phyloP scores from a whole-genome alignment of 805 yeast species.

The Komagataella mondaviorum region DNA sequence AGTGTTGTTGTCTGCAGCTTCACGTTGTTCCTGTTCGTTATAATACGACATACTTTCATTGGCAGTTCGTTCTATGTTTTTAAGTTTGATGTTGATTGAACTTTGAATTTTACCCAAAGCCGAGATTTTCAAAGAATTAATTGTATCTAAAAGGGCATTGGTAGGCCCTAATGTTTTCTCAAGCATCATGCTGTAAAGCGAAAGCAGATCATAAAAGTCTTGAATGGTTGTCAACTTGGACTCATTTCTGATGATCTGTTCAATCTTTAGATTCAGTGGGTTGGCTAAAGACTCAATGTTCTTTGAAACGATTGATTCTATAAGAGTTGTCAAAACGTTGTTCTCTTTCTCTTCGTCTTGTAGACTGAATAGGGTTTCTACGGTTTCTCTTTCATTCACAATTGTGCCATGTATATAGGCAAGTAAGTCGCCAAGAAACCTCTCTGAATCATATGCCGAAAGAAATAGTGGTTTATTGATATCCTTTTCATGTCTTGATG shows the following conservation, averaged over 20 bases:
- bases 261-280: slow-evolving; percentile 52
- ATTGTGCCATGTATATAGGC: slow-evolving; percentile 81
- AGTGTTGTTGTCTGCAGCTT: background rate
- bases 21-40: background rate
- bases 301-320: slow-evolving; percentile 23
- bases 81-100: background rate
- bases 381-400: slow-evolving; percentile 75
- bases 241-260: slow-evolving; percentile 56
- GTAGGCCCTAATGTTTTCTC: slow-evolving; percentile 21
- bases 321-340: slow-evolving; percentile 14
- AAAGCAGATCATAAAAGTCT: slow-evolving; percentile 49
- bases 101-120: background rate
- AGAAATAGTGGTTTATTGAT: slow-evolving; percentile 37
- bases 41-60: background rate
- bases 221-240: slow-evolving; percentile 38
- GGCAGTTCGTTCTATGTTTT: background rate
- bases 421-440: slow-evolving; percentile 76
- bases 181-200: slow-evolving; percentile 61
- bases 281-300: slow-evolving; percentile 36
- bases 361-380: slow-evolving; percentile 43
- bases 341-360: slow-evolving; percentile 3
- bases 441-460: slow-evolving; percentile 65
- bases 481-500: slow-evolving; percentile 5
- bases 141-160: background rate
- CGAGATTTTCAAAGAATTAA: background rate